These are phyloP conservation scores for Sophora flavescens DNA, from an alignment of 306 rosid genomes.

Conservation along the genomic window DNA sequence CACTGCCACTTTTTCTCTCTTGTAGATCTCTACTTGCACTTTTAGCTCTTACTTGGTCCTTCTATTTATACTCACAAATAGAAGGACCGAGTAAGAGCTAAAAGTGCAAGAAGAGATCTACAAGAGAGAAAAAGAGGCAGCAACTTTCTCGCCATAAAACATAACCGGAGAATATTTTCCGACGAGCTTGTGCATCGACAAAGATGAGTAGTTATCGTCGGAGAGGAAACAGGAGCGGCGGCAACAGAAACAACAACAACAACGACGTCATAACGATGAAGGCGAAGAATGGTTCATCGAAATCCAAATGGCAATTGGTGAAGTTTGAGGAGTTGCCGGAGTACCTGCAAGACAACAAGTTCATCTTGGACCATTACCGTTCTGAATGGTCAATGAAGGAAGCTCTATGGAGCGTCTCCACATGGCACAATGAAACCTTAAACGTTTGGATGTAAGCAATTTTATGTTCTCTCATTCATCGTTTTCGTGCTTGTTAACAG, in stretches of 20 bases:
- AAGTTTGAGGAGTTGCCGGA: slow-evolving; percentile 81
- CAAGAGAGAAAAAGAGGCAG: slow-evolving; percentile 34
- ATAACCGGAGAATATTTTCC: neutral
- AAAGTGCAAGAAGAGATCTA: slow-evolving; percentile 36
- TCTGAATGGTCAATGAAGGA: no score
- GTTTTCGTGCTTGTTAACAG: no score
- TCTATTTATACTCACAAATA: no score
- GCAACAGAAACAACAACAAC: neutral
- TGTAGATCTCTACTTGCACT: no score
- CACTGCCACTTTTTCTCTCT: no score
- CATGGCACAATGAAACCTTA: no score
- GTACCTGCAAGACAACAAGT: slow-evolving; percentile 87
- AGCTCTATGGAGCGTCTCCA: no score
- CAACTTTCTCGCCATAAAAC: slow-evolving; percentile 44
- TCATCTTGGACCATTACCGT: slow-evolving; percentile 75
- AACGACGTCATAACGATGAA: neutral
- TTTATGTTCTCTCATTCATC: no score
- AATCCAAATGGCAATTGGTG: slow-evolving; percentile 56
- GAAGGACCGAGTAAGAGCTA: neutral
- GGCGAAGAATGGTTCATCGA: slow-evolving; percentile 8
- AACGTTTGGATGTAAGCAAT: no score
- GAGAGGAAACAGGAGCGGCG: slow-evolving; percentile 22
- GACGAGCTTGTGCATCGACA: slow-evolving; percentile 25
- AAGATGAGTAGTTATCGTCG: slow-evolving; percentile 47
- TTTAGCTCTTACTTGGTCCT: no score